Evolutionary conservation across 176 grass and related monocot genomes (phyloP), one percentile per base, ranked within the genome.

Genomic region (Puya raimondii): DNA sequence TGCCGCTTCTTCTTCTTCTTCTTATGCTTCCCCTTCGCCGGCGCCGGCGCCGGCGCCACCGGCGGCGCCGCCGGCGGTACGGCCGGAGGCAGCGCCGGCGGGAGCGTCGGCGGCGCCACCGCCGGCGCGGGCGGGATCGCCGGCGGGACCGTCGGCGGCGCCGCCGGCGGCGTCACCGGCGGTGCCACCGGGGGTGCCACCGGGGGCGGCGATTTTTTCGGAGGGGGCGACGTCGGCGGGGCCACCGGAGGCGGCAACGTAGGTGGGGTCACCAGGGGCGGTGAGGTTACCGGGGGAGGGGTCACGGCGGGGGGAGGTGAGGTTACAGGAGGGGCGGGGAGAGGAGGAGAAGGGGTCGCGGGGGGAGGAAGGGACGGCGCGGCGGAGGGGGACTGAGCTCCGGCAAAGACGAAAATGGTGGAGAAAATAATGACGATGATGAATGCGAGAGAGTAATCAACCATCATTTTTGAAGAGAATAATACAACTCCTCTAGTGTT

Each of bases 1-100:
- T 76, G 73, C 47, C 83, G 49, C 63, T 76, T 82, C 83, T 70
- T 91, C 83, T 67, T 80, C 75, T 84, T 96, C 64, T 86, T 80
- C 73, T 82, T 96, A 49, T 84, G 68, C 83, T 96, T 96, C 33
- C 79, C 59, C 64, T 85, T 82, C 20, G 76, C 65, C 12, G 92
- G 92, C 1, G 88, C 85, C 42, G 90, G 70, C 1, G 83, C 86
- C 0, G 80, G 86, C 0, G 25, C 6, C 10, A 56, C 15, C 20
- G n/a, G 20, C 1, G 65, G 11, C 9, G 65, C 66, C 42, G 49
- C 23, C 5, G 71, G 48, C 9, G n/a, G n/a, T n/a, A n/a, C n/a
- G n/a, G n/a, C n/a, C n/a, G n/a, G n/a, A n/a, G n/a, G n/a, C n/a
- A n/a, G n/a, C n/a, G n/a, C n/a, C 5, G 56, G 82, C 9, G 76